phyloP scores from a whole-genome alignment of 495 filamentous ascomycete species.

The Chlorociboria aeruginascens region DNA sequence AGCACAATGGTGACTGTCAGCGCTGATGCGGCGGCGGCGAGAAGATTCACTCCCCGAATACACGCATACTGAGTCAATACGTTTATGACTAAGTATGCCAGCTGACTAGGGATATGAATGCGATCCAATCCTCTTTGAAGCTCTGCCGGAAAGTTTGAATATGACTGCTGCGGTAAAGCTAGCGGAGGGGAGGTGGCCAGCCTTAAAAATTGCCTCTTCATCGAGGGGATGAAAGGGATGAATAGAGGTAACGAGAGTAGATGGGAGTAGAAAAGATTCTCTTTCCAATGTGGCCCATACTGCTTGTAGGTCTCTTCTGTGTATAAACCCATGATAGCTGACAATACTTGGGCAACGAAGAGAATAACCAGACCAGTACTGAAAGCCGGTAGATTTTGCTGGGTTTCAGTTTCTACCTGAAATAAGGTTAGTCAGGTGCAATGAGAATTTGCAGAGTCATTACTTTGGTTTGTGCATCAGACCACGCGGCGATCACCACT shows the following conservation, averaged over 20 bases:
- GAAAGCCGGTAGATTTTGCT: conserved; percentile 34
- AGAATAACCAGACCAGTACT: conserved; percentile 73
- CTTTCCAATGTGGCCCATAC: conserved; percentile 86
- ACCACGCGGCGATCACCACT: conserved; percentile 75
- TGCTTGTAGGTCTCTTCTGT: conserved; percentile 77
- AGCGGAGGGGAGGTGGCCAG: conserved; percentile 37
- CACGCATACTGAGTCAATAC: conserved; percentile 88
- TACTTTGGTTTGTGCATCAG: conserved; percentile 76
- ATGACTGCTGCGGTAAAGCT: conserved; percentile 23
- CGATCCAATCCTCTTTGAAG: conserved; percentile 23
- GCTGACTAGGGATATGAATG: conserved; percentile 50
- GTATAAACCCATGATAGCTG: conserved; percentile 90
- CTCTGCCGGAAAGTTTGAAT: conserved; percentile 20
- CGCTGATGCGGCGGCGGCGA: conserved; percentile 75
- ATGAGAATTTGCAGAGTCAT: conserved; percentile 7
- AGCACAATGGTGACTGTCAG: conserved; percentile 92
- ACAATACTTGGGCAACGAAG: conserved; percentile 78
- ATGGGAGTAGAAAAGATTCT: conserved; percentile 92
- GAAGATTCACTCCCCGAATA: conserved; percentile 86
- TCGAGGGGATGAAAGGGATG: conserved; percentile 39
- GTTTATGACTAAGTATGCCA: conserved; percentile 65
- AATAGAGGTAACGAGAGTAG: conserved; percentile 62
- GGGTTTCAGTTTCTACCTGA: conserved; percentile 19
- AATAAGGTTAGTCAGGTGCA: conserved; percentile 2
- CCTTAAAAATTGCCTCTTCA: conserved; percentile 36